Base-by-base conservation (phyloP, 2,329 filamentous ascomycete genomes). In the Juglanconis juglandina region DNA sequence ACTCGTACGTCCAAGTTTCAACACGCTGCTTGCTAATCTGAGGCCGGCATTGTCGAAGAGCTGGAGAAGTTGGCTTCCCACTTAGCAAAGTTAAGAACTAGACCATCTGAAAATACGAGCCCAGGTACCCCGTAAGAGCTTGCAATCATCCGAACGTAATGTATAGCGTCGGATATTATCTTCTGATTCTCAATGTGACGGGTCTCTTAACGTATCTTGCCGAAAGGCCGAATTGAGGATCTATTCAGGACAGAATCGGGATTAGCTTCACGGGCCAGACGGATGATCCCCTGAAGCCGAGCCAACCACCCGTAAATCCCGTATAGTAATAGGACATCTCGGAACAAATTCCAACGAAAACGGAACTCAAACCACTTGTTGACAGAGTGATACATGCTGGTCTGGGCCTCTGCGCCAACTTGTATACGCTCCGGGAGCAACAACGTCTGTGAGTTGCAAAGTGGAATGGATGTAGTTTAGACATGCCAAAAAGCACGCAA, bases 171-270 rank as follows among this genome's bases (percentile, higher is more conserved):
- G 17, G 2, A 24, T 24, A 24, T 24, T 24, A 24, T 24, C 24
- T 9, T 55, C 10, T 7, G 33, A 55, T 13, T 14, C 33, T 32
- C 9, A 11, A 44, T 57, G 11, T 39, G 35, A 63, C 13, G 8
- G n/a, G 33, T 10, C 35, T 30, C 24, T 11, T 51, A 8, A 32
- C 14, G n/a, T 37, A n/a, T 41, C 39, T 41, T 17, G 37, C 52
- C 52, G 34, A n/a, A 44, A 35, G 13, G 47, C 54, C 56, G 41
- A 34, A 55, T 55, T 46, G 50, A 53, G 58, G 41, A 8, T 24
- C 47, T 63, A 63, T 63, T 63, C 53, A 63, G 42, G 30, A 42
- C 58, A 56, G 30, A 63, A 63, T 58, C 24, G 50, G 61, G 61
- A 44, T 60, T 63, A 58, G 61, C 50, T 8, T 60, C 53, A 37